Percentiles rank a stretch among this genome's conserved stretches.
Conservation (phyloP, 2,329 filamentous ascomycete genomes). For the Colletotrichum tropicicola region DNA sequence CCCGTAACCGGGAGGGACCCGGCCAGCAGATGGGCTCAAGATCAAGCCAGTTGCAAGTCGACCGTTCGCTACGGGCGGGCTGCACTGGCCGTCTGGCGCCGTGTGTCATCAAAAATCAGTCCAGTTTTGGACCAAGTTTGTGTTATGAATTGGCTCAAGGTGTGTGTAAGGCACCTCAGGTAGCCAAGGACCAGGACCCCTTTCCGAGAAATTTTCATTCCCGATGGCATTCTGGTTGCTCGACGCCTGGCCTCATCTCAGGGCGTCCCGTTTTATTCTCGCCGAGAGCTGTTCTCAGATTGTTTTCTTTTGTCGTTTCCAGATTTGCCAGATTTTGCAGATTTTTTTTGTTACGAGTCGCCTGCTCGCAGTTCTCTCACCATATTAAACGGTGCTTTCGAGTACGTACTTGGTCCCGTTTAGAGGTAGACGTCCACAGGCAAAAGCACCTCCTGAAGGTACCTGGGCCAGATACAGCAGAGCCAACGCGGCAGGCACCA, state of each 20-base stretch:
- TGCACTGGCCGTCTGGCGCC: constrained; percentile 19
- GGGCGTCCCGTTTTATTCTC: constrained; percentile 10
- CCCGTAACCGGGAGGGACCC: neutral
- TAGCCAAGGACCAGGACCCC: neutral
- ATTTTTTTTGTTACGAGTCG: neutral
- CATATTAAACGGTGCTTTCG: neutral
- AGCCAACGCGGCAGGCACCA: neutral
- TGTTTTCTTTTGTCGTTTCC: neutral
- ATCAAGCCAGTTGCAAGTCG: neutral
- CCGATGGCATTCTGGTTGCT: neutral
- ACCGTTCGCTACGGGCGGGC: neutral
- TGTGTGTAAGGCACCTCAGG: too few species aligned
- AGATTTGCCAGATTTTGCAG: neutral
- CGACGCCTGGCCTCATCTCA: too few species aligned
- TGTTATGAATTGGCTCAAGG: too few species aligned
- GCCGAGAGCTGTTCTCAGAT: neutral
- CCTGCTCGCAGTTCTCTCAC: neutral
- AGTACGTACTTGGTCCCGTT: neutral
- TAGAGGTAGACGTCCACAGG: too few species aligned
- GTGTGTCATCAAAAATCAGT: neutral
- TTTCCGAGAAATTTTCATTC: constrained; percentile 10
- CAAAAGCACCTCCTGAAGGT: neutral
- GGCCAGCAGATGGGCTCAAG: neutral
- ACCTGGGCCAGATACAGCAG: neutral
- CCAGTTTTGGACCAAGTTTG: neutral